phyloP scores from a whole-genome alignment of 768 basidiomycete species.

The Tulasnella sp. region DNA sequence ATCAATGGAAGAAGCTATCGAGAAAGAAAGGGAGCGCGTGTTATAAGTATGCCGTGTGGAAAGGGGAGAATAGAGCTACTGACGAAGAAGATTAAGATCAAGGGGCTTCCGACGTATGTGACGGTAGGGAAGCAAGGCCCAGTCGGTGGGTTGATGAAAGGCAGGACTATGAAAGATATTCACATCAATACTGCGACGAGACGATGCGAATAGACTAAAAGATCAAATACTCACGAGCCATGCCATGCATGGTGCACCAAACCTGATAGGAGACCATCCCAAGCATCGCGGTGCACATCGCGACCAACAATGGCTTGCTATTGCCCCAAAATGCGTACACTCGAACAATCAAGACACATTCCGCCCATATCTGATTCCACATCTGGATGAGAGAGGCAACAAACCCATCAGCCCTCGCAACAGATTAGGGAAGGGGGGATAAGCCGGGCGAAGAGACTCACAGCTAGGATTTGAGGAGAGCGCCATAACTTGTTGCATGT shows the following conservation, averaged over 20 bases:
- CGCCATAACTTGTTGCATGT: neutral
- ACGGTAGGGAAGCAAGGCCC: slow-evolving; percentile 12
- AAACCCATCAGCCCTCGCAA: neutral
- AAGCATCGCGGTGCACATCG: neutral
- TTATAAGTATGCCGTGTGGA: neutral
- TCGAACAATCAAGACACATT: slow-evolving; percentile 2
- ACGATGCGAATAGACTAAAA: neutral
- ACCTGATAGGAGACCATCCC: slow-evolving; percentile 1
- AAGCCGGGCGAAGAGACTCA: neutral
- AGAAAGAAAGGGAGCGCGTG: neutral
- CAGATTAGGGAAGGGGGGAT: neutral
- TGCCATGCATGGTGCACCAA: neutral
- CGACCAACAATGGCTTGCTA: neutral
- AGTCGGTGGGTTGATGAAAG: slow-evolving; percentile 1
- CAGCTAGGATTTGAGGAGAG: neutral
- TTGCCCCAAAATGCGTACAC: slow-evolving; percentile 6
- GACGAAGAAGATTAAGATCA: neutral
- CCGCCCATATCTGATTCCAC: slow-evolving; percentile 11
- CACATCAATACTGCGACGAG: neutral
- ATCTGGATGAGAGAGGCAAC: neutral
- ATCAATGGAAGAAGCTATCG: neutral
- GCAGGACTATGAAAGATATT: slow-evolving; percentile 3
- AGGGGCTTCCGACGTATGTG: neutral
- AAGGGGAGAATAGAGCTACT: neutral
- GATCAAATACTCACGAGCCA: neutral